A percentile compares a stretch with the other conserved stretches of the same genome.
Conservation (phyloP, 305 asterid species). For the Fraxinus sp. region DNA sequence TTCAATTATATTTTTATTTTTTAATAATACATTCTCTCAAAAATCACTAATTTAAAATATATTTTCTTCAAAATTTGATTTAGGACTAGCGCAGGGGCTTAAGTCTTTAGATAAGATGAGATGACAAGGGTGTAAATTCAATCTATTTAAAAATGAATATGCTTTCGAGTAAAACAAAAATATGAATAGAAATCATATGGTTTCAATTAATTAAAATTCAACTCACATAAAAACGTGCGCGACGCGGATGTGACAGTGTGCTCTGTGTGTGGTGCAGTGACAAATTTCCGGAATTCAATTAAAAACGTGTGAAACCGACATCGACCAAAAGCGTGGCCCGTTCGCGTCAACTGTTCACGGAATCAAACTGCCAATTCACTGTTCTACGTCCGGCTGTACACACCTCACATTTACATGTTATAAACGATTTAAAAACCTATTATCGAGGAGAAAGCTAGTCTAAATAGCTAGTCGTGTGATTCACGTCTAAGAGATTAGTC, state of each 20-base stretch:
- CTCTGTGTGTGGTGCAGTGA: background rate
- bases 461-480: background rate
- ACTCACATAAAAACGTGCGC: background rate
- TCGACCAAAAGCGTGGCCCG: background rate
- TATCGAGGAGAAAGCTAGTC: background rate
- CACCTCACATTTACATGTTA: background rate
- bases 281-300: background rate
- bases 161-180: background rate
- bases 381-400: background rate
- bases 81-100: no score
- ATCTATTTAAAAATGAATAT: no score
- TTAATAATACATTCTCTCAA: no score
- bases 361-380: background rate
- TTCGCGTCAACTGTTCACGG: background rate
- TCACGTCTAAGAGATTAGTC: background rate
- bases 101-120: background rate
- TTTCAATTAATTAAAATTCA: no score
- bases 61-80: no score
- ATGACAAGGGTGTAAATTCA: background rate
- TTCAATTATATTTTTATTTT: no score
- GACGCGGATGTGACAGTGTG: background rate
- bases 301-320: background rate
- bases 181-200: no score
- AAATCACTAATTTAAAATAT: no score
- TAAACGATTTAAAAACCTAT: background rate